phyloP scores from a whole-genome alignment of 768 basidiomycete species.

The Tulasnella sp. region DNA sequence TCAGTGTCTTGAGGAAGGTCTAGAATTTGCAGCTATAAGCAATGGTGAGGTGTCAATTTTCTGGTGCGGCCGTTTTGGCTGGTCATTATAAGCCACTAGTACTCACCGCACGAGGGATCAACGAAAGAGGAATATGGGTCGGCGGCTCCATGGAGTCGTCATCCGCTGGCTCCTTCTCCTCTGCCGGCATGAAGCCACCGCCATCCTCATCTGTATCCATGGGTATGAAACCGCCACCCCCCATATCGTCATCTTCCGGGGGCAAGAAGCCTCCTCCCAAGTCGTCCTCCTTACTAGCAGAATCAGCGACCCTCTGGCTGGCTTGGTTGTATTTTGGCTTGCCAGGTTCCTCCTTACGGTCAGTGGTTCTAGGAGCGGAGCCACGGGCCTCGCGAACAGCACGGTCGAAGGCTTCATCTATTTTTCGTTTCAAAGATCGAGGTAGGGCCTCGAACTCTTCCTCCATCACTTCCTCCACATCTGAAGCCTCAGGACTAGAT shows the following conservation, averaged over 20 bases:
- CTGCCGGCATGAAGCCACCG: slow-evolving; percentile 17
- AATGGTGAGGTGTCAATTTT: neutral
- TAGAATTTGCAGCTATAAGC: slow-evolving; percentile 42
- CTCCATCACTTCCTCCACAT: neutral
- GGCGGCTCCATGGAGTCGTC: neutral
- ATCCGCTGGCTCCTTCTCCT: neutral
- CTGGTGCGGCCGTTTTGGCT: neutral
- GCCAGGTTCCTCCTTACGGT: neutral
- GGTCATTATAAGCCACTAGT: neutral
- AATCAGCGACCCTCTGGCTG: neutral
- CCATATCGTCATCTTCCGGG: slow-evolving; percentile 7
- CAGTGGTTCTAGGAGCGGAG: neutral
- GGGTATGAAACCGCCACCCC: slow-evolving; percentile 8
- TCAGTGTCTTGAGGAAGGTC: slow-evolving; percentile 56
- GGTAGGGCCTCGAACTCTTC: neutral
- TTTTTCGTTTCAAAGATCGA: neutral
- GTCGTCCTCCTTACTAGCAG: neutral
- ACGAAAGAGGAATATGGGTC: slow-evolving; percentile 11
- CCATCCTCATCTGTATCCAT: slow-evolving; percentile 11
- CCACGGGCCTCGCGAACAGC: neutral
- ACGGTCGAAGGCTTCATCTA: slow-evolving; percentile 9
- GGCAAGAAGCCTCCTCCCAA: slow-evolving; percentile 16
- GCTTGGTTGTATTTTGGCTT: neutral
- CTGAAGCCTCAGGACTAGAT: neutral
- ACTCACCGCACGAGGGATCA: slow-evolving; percentile 12